Conservation (phyloP, 2,329 filamentous ascomycete genomes). For the Penicillium sp. region DNA sequence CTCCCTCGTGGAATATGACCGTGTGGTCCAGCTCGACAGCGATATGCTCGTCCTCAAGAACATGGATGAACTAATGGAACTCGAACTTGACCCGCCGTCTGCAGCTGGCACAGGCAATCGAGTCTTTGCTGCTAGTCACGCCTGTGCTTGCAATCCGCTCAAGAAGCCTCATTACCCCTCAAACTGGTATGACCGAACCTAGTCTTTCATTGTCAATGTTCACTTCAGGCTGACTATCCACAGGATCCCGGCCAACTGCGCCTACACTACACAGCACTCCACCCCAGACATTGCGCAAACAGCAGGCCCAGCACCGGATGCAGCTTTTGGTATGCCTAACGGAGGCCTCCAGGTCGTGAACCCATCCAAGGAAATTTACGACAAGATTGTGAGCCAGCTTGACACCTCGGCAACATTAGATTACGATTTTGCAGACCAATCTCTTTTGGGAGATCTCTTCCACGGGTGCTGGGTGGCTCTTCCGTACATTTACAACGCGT, state of each 20-base stretch:
- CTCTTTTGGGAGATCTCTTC: conserved; percentile 56
- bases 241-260: conserved; percentile 56
- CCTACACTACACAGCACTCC: conserved; percentile 58
- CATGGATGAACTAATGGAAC: conserved; percentile 92
- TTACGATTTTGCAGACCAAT: conserved; percentile 55
- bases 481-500: conserved; percentile 62
- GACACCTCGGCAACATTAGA: conserved; percentile 44
- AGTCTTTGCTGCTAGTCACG: conserved; percentile 81
- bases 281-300: conserved; percentile 47
- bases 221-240: neutral
- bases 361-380: conserved; percentile 54
- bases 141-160: conserved; percentile 83
- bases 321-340: conserved; percentile 60
- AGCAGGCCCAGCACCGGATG: conserved; percentile 49
- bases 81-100: conserved; percentile 65
- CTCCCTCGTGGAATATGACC: conserved; percentile 70
- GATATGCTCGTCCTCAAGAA: conserved; percentile 83
- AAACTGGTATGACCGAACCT: conserved; percentile 57
- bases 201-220: neutral
- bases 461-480: conserved; percentile 58
- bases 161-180: conserved; percentile 75
- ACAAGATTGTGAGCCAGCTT: conserved; percentile 52
- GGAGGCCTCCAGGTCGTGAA: conserved; percentile 60
- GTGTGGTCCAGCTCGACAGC: conserved; percentile 80
- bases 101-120: conserved; percentile 52